A percentile compares a stretch with the other conserved stretches of the same genome.
Conservation (phyloP, 2,329 filamentous ascomycete species). For the Fusarium sp. region DNA sequence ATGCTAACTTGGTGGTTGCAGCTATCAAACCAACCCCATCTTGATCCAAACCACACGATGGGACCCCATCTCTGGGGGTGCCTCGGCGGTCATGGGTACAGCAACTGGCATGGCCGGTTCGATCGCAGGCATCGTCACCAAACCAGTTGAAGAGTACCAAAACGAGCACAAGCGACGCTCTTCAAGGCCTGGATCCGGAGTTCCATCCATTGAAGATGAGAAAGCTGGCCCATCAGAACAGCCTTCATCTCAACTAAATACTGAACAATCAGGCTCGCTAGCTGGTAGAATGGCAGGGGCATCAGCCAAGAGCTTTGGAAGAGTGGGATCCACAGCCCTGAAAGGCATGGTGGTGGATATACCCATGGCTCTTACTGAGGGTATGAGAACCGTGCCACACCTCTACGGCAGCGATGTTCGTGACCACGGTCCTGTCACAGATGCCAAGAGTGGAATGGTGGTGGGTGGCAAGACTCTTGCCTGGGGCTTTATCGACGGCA, state of each 20-base stretch:
- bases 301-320: slow-evolving; percentile 9
- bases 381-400: background rate
- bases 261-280: background rate
- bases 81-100: slow-evolving; percentile 9
- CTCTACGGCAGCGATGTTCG: slow-evolving; percentile 2
- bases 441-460: slow-evolving; percentile 16
- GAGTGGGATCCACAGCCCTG: background rate
- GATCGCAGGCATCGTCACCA: slow-evolving; percentile 19
- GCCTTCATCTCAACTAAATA: background rate
- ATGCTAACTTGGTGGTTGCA: background rate
- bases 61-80: slow-evolving; percentile 32
- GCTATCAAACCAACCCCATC: slow-evolving; percentile 18
- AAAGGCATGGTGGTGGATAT: slow-evolving; percentile 12
- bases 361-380: slow-evolving; percentile 4
- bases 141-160: slow-evolving; percentile 25
- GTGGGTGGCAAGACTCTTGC: slow-evolving; percentile 20
- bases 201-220: background rate
- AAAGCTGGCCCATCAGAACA: background rate
- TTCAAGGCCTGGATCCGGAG: background rate
- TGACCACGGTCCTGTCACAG: slow-evolving; percentile 11
- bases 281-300: slow-evolving; percentile 8
- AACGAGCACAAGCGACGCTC: background rate
- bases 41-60: slow-evolving; percentile 27
- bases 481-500: slow-evolving; percentile 15
- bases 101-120: slow-evolving; percentile 13